Conservation (phyloP, 306 rosid species). For the Fragaria iinumae region DNA sequence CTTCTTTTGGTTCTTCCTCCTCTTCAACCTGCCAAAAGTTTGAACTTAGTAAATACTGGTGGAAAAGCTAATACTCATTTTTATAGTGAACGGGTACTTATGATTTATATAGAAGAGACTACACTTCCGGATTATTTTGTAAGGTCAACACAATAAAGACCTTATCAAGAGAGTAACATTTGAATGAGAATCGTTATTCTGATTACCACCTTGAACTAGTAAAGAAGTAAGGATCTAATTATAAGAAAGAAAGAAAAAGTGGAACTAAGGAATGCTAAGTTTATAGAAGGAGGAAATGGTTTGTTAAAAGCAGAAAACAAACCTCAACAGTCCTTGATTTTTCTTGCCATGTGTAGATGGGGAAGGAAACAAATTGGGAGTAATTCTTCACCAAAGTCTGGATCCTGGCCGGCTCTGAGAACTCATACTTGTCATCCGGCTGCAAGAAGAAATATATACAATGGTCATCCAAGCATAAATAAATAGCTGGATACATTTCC, state of each 20-base stretch:
- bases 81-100: no score
- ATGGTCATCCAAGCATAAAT: neutral
- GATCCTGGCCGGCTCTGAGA: slow-evolving; percentile 77
- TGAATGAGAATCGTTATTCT: neutral
- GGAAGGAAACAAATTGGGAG: slow-evolving; percentile 98
- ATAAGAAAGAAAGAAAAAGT: neutral
- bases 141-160: neutral
- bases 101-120: neutral
- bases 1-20: slow-evolving; percentile 94
- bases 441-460: slow-evolving; percentile 25
- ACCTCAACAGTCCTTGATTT: slow-evolving; percentile 93
- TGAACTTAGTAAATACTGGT: slow-evolving; percentile 16
- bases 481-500: neutral
- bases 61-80: neutral
- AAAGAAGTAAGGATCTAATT: neutral
- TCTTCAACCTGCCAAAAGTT: slow-evolving; percentile 78
- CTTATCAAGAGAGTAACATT: slow-evolving; percentile 1
- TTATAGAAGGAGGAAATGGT: neutral
- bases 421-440: slow-evolving; percentile 94
- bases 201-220: neutral
- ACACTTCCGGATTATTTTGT: neutral
- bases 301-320: neutral
- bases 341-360: slow-evolving; percentile 95
- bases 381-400: slow-evolving; percentile 94
- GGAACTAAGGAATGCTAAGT: neutral